phyloP scores from a whole-genome alignment of 1,284 basidiomycete genomes.

The Sanghuangporus weigelae region DNA sequence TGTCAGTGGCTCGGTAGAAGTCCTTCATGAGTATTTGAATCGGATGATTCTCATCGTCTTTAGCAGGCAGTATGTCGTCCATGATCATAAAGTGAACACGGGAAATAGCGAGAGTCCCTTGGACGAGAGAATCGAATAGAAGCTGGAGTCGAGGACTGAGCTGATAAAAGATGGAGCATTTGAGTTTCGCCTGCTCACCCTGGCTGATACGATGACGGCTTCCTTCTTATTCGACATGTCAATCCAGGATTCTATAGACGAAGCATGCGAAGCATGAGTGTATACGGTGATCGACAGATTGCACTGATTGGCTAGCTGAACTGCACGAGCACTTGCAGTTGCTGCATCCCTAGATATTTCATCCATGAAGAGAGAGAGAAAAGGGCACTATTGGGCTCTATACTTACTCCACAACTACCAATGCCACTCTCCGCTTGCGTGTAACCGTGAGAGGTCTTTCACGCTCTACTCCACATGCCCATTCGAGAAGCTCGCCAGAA shows the following conservation, averaged over 20 bases:
- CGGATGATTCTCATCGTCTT: slow-evolving; percentile 26
- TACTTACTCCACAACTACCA: slow-evolving; percentile 32
- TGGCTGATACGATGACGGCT: slow-evolving; percentile 33
- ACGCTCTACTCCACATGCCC: slow-evolving; percentile 11
- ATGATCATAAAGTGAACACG: slow-evolving; percentile 42
- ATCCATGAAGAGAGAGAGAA: neutral
- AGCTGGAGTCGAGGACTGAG: slow-evolving; percentile 23
- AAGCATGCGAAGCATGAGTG: slow-evolving; percentile 13
- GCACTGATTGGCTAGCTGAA: slow-evolving; percentile 3
- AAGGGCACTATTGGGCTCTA: slow-evolving; percentile 10
- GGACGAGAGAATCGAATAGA: slow-evolving; percentile 27
- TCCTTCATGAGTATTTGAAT: slow-evolving; percentile 40
- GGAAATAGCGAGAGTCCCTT: slow-evolving; percentile 31
- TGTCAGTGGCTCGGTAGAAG: slow-evolving; percentile 36
- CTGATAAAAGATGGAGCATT: slow-evolving; percentile 2
- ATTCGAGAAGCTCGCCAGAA: slow-evolving; percentile 11
- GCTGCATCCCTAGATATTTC: slow-evolving; percentile 14
- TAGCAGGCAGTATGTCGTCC: slow-evolving; percentile 30
- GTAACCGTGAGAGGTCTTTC: slow-evolving; percentile 9
- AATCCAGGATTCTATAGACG: slow-evolving; percentile 26
- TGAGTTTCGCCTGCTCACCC: slow-evolving; percentile 27
- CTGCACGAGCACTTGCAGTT: slow-evolving; percentile 6
- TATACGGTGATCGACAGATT: slow-evolving; percentile 24
- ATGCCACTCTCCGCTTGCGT: slow-evolving; percentile 21
- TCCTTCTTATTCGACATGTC: slow-evolving; percentile 29